Conservation (phyloP, 2,329 filamentous ascomycete genomes). For the Diaporthe longicolla region DNA sequence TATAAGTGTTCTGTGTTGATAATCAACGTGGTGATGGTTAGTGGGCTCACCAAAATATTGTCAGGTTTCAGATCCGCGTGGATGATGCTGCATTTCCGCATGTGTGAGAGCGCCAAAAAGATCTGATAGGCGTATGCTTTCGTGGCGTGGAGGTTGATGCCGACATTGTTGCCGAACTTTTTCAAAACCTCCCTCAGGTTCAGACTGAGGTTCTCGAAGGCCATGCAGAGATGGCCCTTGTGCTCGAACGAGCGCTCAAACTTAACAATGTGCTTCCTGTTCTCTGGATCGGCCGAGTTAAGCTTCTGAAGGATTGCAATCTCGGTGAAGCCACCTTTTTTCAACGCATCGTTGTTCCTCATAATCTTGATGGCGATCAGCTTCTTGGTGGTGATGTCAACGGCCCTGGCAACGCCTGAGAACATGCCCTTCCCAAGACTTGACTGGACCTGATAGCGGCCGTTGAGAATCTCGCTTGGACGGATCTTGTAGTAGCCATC, state of each 20-base stretch:
- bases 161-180: conserved; percentile 95
- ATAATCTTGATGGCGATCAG: conserved; percentile 98
- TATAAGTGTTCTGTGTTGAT: conserved; percentile 47
- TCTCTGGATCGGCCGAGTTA: conserved; percentile 86
- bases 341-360: conserved; percentile 93
- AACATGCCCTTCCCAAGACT: conserved; percentile 95
- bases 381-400: conserved; percentile 80
- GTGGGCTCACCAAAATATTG: conserved; percentile 83
- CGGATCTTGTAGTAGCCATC: conserved; percentile 98
- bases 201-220: conserved; percentile 94
- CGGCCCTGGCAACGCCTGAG: conserved; percentile 92
- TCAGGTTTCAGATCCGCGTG: conserved; percentile 98
- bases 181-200: conserved; percentile 95
- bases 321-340: conserved; percentile 93
- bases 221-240: conserved; percentile 95
- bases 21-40: background rate
- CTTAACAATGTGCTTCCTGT: conserved; percentile 92
- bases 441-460: conserved; percentile 89
- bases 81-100: conserved; percentile 93
- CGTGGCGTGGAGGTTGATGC: conserved; percentile 90
- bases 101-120: conserved; percentile 87
- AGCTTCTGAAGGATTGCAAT: conserved; percentile 93
- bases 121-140: conserved; percentile 94
- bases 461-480: conserved; percentile 89
- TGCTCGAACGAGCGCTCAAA: conserved; percentile 92